phyloP scores from a whole-genome alignment of 768 basidiomycete genomes.

The Leccinum sublutescens region DNA sequence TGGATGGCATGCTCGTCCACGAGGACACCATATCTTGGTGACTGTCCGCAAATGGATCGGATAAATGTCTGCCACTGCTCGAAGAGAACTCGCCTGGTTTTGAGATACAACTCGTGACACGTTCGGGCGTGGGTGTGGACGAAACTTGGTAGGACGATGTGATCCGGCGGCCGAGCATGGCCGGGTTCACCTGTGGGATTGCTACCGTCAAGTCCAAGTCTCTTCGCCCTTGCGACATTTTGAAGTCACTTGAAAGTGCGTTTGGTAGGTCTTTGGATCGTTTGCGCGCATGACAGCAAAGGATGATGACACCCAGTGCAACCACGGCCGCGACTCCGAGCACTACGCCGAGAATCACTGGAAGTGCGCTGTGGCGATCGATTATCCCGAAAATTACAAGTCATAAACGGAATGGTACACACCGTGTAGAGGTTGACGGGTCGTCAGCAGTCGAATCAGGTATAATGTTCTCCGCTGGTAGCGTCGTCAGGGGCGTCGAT shows the following conservation, averaged over 20 bases:
- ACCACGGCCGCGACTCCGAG: constrained; percentile 8
- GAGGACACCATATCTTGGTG: constrained; percentile 8
- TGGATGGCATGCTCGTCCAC: constrained; percentile 3
- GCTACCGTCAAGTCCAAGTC: constrained; percentile 1
- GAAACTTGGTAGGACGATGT: background rate
- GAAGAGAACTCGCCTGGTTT: constrained; percentile 10
- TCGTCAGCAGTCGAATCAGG: constrained; percentile 3
- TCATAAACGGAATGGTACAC: background rate
- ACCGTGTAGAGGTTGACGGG: constrained; percentile 9
- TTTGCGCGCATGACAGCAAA: constrained; percentile 1
- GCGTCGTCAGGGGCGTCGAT: constrained; percentile 4
- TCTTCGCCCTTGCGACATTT: background rate
- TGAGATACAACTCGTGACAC: background rate
- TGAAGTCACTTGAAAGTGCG: background rate
- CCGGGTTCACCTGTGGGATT: background rate
- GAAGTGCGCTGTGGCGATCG: constrained; percentile 6
- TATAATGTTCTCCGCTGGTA: background rate
- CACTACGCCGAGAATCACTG: constrained; percentile 11
- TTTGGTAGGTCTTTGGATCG: background rate
- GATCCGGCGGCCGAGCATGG: background rate
- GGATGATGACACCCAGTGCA: constrained; percentile 7
- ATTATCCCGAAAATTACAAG: background rate
- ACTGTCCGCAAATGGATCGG: constrained; percentile 19
- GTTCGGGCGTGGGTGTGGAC: background rate
- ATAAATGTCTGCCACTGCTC: constrained; percentile 8